Evolutionary conservation across 768 basidiomycete species (phyloP).

Genomic region (Serendipita indica): DNA sequence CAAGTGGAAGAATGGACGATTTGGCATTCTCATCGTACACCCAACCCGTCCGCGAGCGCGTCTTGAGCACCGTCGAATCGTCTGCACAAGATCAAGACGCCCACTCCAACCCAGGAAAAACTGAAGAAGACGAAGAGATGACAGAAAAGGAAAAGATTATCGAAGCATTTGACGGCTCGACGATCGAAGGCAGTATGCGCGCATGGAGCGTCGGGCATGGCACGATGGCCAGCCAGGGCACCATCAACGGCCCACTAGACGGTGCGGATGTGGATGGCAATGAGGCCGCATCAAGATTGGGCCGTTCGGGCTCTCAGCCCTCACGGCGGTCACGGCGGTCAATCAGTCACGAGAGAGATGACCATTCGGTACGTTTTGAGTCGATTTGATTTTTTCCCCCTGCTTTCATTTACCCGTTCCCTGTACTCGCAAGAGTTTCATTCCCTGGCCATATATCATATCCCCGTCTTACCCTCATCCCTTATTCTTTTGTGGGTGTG

Average conservation of each 20-base stretch:
- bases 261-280: not conserved
- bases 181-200: not conserved
- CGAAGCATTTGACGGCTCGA: not conserved
- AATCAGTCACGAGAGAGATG: not conserved
- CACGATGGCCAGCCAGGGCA: not conserved
- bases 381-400: not conserved
- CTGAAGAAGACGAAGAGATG: not conserved
- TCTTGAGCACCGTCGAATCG: not conserved
- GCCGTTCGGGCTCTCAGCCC: not conserved
- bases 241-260: not conserved
- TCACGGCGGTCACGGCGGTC: not conserved
- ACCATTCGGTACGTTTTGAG: not conserved
- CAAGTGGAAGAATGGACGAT: not conserved
- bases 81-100: not conserved
- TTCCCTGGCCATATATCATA: too few species aligned
- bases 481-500: too few species aligned
- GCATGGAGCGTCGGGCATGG: constrained; percentile 1
- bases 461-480: too few species aligned
- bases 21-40: constrained; percentile 5
- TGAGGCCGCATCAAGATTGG: not conserved
- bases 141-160: constrained; percentile 6
- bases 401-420: not conserved
- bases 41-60: not conserved
- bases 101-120: not conserved
- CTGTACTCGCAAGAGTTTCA: too few species aligned